A percentile compares a stretch with the other conserved stretches of the same genome.
Evolutionary conservation across 441 rosid genomes (phyloP).

Genomic region (Aleurites moluccanus): DNA sequence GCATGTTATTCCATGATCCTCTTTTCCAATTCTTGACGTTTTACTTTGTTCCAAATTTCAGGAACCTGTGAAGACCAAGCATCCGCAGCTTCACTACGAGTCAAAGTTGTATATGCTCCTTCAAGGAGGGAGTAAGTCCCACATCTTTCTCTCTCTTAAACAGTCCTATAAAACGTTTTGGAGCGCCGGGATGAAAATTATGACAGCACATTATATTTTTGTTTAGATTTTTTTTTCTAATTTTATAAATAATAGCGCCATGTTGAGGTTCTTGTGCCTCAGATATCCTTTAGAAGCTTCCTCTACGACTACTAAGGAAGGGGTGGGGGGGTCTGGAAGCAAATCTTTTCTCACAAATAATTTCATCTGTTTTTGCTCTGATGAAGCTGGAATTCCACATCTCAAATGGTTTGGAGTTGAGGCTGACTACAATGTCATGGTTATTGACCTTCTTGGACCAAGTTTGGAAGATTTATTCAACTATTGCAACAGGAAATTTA

Average conservation of each 20-base stretch:
- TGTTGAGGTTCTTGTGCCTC: not conserved
- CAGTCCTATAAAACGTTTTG: not conserved
- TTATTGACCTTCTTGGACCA: slow-evolving; percentile 96
- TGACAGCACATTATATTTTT: slow-evolving; percentile 3
- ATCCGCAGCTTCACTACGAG: slow-evolving; percentile 98
- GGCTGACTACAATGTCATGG: slow-evolving; percentile 86
- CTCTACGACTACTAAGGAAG: not conserved
- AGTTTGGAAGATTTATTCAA: slow-evolving; percentile 97
- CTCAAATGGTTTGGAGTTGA: slow-evolving; percentile 98
- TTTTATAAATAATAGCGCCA: not conserved
- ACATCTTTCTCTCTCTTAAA: not conserved
- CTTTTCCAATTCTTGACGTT: slow-evolving; percentile 2
- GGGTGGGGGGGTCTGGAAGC: not conserved
- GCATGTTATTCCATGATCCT: not conserved
- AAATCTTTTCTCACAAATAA: slow-evolving; percentile 5
- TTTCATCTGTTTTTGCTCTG: slow-evolving; percentile 25
- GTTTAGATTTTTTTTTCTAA: not conserved
- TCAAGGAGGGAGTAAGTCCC: slow-evolving; percentile 90
- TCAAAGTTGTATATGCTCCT: slow-evolving; percentile 95
- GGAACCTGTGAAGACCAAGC: slow-evolving; percentile 93
- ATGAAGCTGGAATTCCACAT: slow-evolving; percentile 91
- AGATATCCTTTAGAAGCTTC: not conserved
- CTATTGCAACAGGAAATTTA: slow-evolving; percentile 85
- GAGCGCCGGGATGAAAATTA: not conserved
- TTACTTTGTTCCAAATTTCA: slow-evolving; percentile 32